Conservation (phyloP, 441 rosid species). For the Pelargonium fulgidum region DNA sequence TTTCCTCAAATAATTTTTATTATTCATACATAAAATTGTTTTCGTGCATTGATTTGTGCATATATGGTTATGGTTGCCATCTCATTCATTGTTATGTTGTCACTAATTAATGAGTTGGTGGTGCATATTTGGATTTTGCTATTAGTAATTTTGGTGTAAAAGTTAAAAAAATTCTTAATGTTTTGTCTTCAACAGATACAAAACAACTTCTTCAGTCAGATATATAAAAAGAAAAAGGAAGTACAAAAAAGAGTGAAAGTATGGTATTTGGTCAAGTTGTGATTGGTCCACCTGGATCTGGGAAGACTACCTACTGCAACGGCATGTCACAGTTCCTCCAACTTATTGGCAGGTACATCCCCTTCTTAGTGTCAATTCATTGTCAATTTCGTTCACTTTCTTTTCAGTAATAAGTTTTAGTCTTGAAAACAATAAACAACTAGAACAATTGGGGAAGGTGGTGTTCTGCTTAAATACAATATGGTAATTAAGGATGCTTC, state of each 20-base stretch:
- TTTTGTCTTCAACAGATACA: background rate
- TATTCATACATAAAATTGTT: background rate
- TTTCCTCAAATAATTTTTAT: too few relatives aligned
- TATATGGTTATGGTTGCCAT: background rate
- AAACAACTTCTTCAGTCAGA: background rate
- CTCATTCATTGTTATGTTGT: background rate
- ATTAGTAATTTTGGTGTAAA: background rate
- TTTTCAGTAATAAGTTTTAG: background rate
- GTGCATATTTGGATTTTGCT: background rate
- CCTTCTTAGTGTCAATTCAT: slow-evolving; percentile 10
- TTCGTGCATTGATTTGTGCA: background rate
- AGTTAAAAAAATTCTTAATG: background rate
- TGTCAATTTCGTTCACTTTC: background rate
- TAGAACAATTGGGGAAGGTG: background rate
- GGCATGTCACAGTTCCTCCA: slow-evolving; percentile 94
- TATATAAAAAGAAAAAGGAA: background rate
- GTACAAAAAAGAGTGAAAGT: background rate
- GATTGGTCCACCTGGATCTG: slow-evolving; percentile 93
- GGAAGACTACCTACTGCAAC: slow-evolving; percentile 92
- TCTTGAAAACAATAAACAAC: background rate
- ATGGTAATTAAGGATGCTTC: too few relatives aligned
- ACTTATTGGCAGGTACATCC: slow-evolving; percentile 65
- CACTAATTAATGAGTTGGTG: background rate
- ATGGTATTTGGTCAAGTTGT: slow-evolving; percentile 94
- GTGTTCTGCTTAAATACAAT: too few relatives aligned